Conservation (phyloP, 2,329 filamentous ascomycete genomes). For the Lasiodiplodia sp. region DNA sequence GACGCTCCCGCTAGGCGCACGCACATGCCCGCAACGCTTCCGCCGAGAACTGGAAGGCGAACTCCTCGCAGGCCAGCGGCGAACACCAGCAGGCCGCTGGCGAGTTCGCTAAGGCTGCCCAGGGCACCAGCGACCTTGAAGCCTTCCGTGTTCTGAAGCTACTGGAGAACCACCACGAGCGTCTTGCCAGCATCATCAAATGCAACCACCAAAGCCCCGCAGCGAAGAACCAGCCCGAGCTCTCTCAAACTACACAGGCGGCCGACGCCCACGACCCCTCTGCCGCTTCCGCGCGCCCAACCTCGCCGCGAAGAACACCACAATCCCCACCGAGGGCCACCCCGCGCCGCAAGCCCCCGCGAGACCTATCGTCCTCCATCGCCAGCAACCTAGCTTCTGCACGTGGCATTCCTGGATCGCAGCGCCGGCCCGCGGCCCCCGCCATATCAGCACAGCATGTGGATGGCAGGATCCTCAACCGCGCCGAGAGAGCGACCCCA, state of each 20-base stretch:
- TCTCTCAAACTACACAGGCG: constrained; percentile 27
- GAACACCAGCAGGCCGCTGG: constrained; percentile 88
- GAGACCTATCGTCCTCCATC: constrained; percentile 81
- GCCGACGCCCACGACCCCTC: constrained; percentile 16
- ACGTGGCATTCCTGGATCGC: constrained; percentile 71
- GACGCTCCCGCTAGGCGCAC: constrained; percentile 68
- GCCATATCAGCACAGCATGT: constrained; percentile 77
- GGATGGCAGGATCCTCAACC: constrained; percentile 66
- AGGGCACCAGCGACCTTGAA: constrained; percentile 69
- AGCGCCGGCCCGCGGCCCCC: constrained; percentile 67
- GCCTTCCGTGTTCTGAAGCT: constrained; percentile 84
- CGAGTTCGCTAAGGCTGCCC: constrained; percentile 86
- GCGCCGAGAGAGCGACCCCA: constrained; percentile 37
- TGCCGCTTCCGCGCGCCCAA: constrained; percentile 10
- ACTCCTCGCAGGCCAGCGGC: constrained; percentile 82
- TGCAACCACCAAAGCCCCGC: constrained; percentile 58
- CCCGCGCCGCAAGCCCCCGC: constrained; percentile 59
- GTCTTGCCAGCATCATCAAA: constrained; percentile 81
- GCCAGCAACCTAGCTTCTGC: constrained; percentile 88
- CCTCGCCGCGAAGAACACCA: constrained; percentile 15
- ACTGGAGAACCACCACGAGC: constrained; percentile 86
- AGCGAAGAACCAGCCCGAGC: constrained; percentile 25
- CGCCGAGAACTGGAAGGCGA: constrained; percentile 69
- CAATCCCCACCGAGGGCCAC: constrained; percentile 42
- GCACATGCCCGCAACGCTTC: constrained; percentile 83